These are phyloP conservation scores for Scheffersomyces amazonensis DNA, from an alignment of 805 yeast species.

Conservation along the genomic window DNA sequence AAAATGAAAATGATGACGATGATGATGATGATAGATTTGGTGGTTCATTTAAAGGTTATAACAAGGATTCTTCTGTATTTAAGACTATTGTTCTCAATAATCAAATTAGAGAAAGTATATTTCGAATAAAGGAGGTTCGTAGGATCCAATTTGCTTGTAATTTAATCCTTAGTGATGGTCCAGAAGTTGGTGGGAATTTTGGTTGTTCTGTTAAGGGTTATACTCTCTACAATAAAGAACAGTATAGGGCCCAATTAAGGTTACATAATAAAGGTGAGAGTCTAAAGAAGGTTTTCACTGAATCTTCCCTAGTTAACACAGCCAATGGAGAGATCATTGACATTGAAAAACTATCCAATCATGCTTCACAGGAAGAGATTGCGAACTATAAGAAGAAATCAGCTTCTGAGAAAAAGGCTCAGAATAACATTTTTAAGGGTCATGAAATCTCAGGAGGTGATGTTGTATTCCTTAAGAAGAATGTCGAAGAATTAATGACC, in stretches of 20 bases:
- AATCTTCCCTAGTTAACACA: conserved; percentile 35
- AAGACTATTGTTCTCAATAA: conserved; percentile 10
- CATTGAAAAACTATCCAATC: conserved; percentile 22
- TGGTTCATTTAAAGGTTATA: conserved; percentile 3
- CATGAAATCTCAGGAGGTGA: conserved; percentile 18
- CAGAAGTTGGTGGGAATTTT: conserved; percentile 34
- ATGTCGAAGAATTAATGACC: conserved; percentile 25
- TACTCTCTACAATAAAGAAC: conserved; percentile 56
- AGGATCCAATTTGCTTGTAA: conserved; percentile 63
- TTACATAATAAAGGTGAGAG: conserved; percentile 11
- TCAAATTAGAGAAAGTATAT: conserved; percentile 25
- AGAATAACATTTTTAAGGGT: conserved; percentile 31
- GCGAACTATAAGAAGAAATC: conserved; percentile 26
- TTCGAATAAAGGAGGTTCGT: conserved; percentile 58
- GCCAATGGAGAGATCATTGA: conserved; percentile 45
- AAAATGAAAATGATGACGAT: conserved; percentile 10
- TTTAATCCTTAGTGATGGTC: conserved; percentile 51
- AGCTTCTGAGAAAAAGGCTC: conserved; percentile 35
- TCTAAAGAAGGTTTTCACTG: conserved; percentile 50
- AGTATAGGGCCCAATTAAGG: conserved; percentile 29
- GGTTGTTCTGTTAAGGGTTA: conserved; percentile 72
- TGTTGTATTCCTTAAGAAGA: conserved; percentile 21
- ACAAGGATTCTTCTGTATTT: conserved; percentile 12
- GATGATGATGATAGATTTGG: conserved; percentile 9
- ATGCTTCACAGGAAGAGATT: background rate